Evolutionary conservation across 2,329 filamentous ascomycete genomes (phyloP).

Genomic region (Capronia epimyces): DNA sequence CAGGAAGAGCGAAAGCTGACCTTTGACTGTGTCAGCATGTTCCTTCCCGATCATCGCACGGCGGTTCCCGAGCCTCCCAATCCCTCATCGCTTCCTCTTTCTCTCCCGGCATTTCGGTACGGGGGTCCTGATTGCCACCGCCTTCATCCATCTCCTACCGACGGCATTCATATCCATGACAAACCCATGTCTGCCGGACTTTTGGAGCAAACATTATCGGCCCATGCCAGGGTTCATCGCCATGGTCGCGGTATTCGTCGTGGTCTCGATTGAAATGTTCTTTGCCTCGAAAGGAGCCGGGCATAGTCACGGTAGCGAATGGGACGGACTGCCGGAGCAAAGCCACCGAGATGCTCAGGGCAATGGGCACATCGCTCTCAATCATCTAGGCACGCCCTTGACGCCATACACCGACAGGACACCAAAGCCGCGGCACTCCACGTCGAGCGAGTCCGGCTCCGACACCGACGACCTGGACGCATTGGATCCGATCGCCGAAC

Average conservation of each 20-base stretch:
- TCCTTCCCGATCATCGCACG: conserved; percentile 62
- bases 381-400: conserved; percentile 12
- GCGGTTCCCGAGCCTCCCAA: conserved; percentile 52
- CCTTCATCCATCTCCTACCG: conserved; percentile 71
- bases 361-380: conserved; percentile 21
- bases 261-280: conserved; percentile 53
- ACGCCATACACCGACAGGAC: conserved; percentile 15
- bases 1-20: conserved; percentile 5
- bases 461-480: conserved; percentile 51
- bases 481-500: conserved; percentile 39
- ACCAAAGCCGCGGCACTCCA: conserved; percentile 16
- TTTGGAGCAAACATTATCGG: conserved; percentile 44
- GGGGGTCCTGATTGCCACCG: conserved; percentile 78
- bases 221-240: conserved; percentile 48
- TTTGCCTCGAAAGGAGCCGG: conserved; percentile 62
- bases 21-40: conserved; percentile 52
- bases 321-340: conserved; percentile 37
- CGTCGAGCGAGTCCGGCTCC: conserved; percentile 45
- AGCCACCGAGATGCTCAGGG: not conserved
- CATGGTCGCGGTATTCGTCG: conserved; percentile 41
- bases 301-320: conserved; percentile 53
- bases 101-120: conserved; percentile 72
- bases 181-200: conserved; percentile 54
- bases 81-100: conserved; percentile 58
- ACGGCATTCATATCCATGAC: conserved; percentile 63